A percentile compares a stretch with the other conserved stretches of the same genome.
Evolutionary conservation across 345 rosid species (phyloP).

Genomic region (Syzygium oleosum): DNA sequence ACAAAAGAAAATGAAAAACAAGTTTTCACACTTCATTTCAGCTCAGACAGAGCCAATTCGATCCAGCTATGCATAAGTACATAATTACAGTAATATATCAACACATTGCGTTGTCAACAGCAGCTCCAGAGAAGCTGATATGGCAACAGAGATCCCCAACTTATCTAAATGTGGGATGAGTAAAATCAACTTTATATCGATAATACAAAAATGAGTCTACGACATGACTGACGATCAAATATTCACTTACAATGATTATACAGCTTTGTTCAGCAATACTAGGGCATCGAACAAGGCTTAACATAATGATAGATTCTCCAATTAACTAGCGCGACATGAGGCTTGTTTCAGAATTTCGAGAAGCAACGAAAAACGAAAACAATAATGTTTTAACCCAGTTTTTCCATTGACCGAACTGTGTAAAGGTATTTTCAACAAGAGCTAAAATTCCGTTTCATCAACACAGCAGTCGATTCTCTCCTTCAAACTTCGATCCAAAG

Average conservation of each 20-base stretch:
- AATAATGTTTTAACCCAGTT: not conserved
- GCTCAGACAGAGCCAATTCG: not conserved
- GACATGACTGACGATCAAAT: not conserved
- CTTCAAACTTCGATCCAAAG: not conserved
- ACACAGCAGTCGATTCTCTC: not conserved
- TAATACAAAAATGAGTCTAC: not conserved
- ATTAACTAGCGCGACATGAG: not conserved
- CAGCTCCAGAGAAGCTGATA: not conserved
- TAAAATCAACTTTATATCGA: not conserved
- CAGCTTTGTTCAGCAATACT: not conserved
- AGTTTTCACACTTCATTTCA: not conserved
- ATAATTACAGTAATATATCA: not conserved
- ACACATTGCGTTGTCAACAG: not conserved
- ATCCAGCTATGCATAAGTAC: not conserved
- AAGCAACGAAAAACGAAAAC: not conserved
- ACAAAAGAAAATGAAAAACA: not conserved
- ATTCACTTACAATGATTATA: not conserved
- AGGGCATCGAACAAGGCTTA: not conserved
- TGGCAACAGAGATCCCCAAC: not conserved
- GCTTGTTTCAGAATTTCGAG: not conserved
- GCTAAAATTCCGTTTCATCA: not conserved
- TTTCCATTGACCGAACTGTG: not conserved
- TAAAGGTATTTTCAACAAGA: not conserved
- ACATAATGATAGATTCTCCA: not conserved
- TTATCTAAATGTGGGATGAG: not conserved